These are phyloP conservation scores for Colletotrichum chrysophilum DNA, from an alignment of 2,329 filamentous ascomycete species.

Conservation along the genomic window DNA sequence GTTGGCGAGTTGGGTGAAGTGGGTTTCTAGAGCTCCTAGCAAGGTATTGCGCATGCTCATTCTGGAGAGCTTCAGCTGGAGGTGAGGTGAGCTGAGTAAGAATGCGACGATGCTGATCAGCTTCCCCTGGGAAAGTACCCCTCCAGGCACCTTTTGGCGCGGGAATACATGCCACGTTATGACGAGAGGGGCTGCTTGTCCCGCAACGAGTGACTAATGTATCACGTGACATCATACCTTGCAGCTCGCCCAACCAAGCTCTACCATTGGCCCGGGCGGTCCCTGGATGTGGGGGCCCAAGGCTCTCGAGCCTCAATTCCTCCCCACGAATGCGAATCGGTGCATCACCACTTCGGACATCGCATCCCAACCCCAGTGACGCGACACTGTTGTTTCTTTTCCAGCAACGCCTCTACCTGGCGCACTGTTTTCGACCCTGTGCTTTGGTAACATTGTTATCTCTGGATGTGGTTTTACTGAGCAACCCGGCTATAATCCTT, in stretches of 20 bases:
- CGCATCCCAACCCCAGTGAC: slow-evolving; percentile 18
- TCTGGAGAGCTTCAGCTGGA: neutral
- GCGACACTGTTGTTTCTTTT: slow-evolving; percentile 17
- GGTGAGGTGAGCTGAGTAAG: neutral
- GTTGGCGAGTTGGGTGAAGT: neutral
- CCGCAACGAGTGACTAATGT: neutral
- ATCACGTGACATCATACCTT: neutral
- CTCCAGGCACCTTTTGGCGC: neutral
- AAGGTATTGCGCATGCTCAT: neutral
- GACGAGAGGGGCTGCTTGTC: neutral
- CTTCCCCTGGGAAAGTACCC: neutral
- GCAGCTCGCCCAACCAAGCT: neutral
- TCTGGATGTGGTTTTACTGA: slow-evolving; percentile 8
- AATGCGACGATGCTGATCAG: neutral
- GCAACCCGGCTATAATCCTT: slow-evolving; percentile 3
- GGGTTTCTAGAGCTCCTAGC: neutral
- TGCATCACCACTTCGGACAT: slow-evolving; percentile 21
- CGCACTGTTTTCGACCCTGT: slow-evolving; percentile 18
- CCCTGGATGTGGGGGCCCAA: slow-evolving; percentile 7
- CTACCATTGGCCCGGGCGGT: neutral
- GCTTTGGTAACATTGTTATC: neutral
- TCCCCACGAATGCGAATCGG: slow-evolving; percentile 19
- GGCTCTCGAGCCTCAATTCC: slow-evolving; percentile 21
- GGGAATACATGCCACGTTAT: neutral
- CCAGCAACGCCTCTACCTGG: neutral